A percentile compares a stretch with the other conserved stretches of the same genome.
Conservation (phyloP, 768 basidiomycete genomes). For the Botryobasidium botryosum region DNA sequence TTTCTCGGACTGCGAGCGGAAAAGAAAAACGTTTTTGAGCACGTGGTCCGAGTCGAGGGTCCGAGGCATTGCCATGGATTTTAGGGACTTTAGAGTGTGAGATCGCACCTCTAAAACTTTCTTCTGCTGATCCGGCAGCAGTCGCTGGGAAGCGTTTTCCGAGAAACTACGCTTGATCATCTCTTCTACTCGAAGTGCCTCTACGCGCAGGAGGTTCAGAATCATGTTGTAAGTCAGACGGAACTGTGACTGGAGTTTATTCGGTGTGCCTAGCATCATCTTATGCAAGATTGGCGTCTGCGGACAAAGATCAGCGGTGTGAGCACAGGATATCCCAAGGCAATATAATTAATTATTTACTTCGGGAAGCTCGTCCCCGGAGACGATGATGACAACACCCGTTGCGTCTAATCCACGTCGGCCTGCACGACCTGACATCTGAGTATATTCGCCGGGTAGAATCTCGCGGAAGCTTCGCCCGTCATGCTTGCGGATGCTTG, state of each 20-base stretch:
- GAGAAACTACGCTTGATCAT: conserved; percentile 99
- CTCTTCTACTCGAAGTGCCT: conserved; percentile 90
- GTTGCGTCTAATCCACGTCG: conserved; percentile 89
- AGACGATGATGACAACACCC: conserved; percentile 86
- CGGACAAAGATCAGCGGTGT: not conserved
- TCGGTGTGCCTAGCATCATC: conserved; percentile 92
- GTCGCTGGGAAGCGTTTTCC: conserved; percentile 84
- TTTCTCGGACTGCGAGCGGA: conserved; percentile 45
- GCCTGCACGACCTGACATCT: conserved; percentile 98
- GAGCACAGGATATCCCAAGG: not conserved
- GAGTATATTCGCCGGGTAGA: conserved; percentile 85
- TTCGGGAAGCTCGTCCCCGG: conserved; percentile 72
- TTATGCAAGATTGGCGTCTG: conserved; percentile 59
- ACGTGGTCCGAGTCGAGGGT: no score
- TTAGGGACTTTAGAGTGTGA: not conserved
- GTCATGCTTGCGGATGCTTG: conserved; percentile 87
- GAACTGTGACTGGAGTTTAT: conserved; percentile 89
- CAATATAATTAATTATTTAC: conserved; percentile 26
- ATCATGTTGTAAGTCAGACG: conserved; percentile 99
- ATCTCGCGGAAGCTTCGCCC: conserved; percentile 84
- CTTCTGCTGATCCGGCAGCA: conserved; percentile 87
- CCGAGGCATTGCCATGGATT: no score
- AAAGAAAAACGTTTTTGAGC: conserved; percentile 8
- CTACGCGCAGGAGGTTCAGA: conserved; percentile 85
- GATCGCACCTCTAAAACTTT: conserved; percentile 58